Base-by-base conservation (phyloP, 257 asterid species). In the Linaria vulgaris region DNA sequence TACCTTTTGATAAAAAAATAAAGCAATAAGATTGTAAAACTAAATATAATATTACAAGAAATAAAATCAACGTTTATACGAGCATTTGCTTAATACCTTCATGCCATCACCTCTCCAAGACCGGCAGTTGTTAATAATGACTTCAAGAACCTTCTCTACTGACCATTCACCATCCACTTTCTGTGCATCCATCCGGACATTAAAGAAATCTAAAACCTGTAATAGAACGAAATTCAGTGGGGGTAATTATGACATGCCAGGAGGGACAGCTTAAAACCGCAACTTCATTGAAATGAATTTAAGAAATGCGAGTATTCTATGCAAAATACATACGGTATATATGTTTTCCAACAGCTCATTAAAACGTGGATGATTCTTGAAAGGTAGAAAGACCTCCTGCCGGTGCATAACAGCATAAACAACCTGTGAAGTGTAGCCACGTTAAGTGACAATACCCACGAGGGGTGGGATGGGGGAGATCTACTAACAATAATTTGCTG, bases 61-160 rank as follows among this genome's bases (percentile, higher is more conserved):
- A 41, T 54, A 41, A 16, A 58, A 12, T 55, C 15, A 59, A 59
- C 41, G 43, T 31, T 56, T 45, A 16, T 11, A 67, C 61, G 59
- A 17, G 62, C 59, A 48, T 66, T 72, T 69, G 63, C 65, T 43
- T 39, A 71, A 13, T 66, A 88, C 96, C 94, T 88, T 88, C 87
- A 91, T 80, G 76, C 98, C 97, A 70, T 88, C 98, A 50, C 95
- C 98, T 75, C 97, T 84, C 98, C 98, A 91, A 63, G 88, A 85
- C 74, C 95, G 77, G 70, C 96, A 86, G 71, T 88, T 84, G 61
- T 74, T 81, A 39, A 83, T 67, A 62, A 91, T 86, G 72, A 86
- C 78, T 78, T 88, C 80, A 59, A 91, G 92, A 65, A 86, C 95
- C 80, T 86, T 91, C 80, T 91, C 98, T 56, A 91, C 98, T 7